Evolutionary conservation across 2,329 filamentous ascomycete species (phyloP).

Genomic region (Alternaria sp.): DNA sequence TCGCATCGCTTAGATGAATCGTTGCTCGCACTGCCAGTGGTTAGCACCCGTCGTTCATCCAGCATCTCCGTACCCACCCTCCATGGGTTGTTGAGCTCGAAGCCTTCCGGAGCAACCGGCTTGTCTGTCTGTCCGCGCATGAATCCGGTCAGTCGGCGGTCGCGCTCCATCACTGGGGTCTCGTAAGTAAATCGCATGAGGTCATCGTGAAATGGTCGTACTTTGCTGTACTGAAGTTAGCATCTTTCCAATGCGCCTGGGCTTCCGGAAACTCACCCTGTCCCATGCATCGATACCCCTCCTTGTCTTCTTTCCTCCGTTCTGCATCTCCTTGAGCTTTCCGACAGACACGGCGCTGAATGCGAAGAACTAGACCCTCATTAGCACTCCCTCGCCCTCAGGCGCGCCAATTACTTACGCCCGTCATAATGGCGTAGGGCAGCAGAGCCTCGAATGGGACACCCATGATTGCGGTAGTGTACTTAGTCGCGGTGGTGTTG

Average conservation of each 20-base stretch:
- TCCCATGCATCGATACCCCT: constrained; percentile 71
- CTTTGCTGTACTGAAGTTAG: constrained; percentile 64
- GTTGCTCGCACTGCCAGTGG: constrained; percentile 47
- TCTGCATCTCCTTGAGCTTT: constrained; percentile 67
- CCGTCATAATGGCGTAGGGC: constrained; percentile 70
- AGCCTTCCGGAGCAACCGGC: constrained; percentile 66
- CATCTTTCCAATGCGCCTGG: constrained; percentile 24
- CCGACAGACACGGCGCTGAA: constrained; percentile 67
- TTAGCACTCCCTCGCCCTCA: constrained; percentile 27
- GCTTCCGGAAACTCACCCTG: constrained; percentile 59
- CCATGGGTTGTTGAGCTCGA: constrained; percentile 74
- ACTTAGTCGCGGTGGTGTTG: constrained; percentile 31
- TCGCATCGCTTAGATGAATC: constrained; percentile 42
- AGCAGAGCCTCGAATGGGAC: constrained; percentile 73
- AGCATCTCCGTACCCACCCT: constrained; percentile 59
- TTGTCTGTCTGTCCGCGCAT: constrained; percentile 69
- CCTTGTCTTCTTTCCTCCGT: constrained; percentile 69
- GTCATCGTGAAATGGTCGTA: constrained; percentile 52
- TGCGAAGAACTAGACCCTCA: constrained; percentile 65
- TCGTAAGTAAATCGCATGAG: constrained; percentile 43
- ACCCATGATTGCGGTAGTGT: constrained; percentile 62
- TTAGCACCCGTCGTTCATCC: constrained; percentile 33
- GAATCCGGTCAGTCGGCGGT: constrained; percentile 69
- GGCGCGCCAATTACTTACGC: constrained; percentile 56
- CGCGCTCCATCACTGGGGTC: constrained; percentile 71